Evolutionary conservation across 805 yeast genomes (phyloP), one percentile per base, ranked within the genome.

Genomic region (Kluyveromyces lactis): DNA sequence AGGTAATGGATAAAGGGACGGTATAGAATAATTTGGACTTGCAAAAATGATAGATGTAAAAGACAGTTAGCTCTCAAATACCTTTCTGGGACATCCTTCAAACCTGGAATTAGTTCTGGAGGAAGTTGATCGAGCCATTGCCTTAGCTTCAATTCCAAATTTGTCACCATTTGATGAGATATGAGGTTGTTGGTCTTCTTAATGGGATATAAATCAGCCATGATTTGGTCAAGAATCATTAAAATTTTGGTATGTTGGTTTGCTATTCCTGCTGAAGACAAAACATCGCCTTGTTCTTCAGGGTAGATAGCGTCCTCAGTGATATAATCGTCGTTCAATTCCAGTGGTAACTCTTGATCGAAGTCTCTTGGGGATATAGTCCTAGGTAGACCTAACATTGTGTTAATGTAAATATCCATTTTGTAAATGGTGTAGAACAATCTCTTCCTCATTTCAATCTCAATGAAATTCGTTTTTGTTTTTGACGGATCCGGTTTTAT

Each of bases 341-440:
- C 95, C 32, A 73, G 64, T 0, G 96, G 96, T 44, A 86, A 66
- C 43, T 80, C 86, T 54, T 86, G 95, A 62, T 86, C 95, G 48
- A 84, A 81, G 49, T 89, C 95, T 44, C 78, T 85, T 44, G 84
- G 87, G 44, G 77, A 72, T 15, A 89, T 75, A 1, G 69, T 62
- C 46, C 90, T 69, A 0, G 97, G 97, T 36, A 87, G 66, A 1
- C 96, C 96, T 47, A 89, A 58, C 74, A 87, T 79, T 3, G 95
- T 84, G 58, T 86, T 86, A 42, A 87, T 84, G 56, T 89, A 89
- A 29, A 86, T 78, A 57, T 89, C 96, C 84, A 87, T 75, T 56
- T 89, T 87, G 59, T 84, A 81, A 11, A 89, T 81, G 0, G 95
- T 84, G 79, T 86, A 87, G 56, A 87, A 87, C 21, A 87, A 64